Evolutionary conservation across 352 stramenopile species (phyloP), one percentile per base, ranked within the genome.

Genomic region (Phytopythium aichiense): DNA sequence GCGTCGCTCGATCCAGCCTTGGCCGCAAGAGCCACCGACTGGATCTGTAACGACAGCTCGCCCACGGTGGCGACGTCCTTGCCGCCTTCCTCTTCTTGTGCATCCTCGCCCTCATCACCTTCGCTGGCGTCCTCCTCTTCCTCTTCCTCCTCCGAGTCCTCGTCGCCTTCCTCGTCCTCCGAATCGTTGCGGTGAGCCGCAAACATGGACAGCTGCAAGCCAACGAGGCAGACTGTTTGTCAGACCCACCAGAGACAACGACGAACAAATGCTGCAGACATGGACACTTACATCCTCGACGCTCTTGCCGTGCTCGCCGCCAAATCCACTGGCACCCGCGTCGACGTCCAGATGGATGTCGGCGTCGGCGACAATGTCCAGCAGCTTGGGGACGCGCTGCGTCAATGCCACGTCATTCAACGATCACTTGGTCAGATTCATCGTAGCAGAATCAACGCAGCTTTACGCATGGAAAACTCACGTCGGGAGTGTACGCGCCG

Each of bases 321-420:
- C 82, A 35, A 95, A 95, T 30, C 81, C 83, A 64, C 83, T 94
- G n/a, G 84, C 87, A 37, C 89, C 78, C 23, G 91, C 83, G 60
- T 87, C 79, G 8, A 85, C 72, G 28, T 92, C 84, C 45, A 92
- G 71, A 45, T 67, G 83, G 31, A 76, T 52, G 18, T 93, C 76
- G 13, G 71, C 66, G 60, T 92, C 77, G 13, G 74, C 72, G 20
- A 90, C 79, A 37, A 94, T 92, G n/a, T 95, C 84, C 5, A 73
- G 58, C 46, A 89, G 65, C 63, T 71, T 73, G 7, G 81, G 79
- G 45, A 88, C 63, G 52, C 70, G 77, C 79, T 87, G 64, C 5
- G 63, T 12, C 25, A 30, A 33, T 13, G 12, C 11, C 51, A 30
- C 3, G 23, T 0, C 11, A 42, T 56, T n/a, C 23, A 33, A 53